Conservation (phyloP, 2,329 filamentous ascomycete genomes). For the Arachnomyces sp. region DNA sequence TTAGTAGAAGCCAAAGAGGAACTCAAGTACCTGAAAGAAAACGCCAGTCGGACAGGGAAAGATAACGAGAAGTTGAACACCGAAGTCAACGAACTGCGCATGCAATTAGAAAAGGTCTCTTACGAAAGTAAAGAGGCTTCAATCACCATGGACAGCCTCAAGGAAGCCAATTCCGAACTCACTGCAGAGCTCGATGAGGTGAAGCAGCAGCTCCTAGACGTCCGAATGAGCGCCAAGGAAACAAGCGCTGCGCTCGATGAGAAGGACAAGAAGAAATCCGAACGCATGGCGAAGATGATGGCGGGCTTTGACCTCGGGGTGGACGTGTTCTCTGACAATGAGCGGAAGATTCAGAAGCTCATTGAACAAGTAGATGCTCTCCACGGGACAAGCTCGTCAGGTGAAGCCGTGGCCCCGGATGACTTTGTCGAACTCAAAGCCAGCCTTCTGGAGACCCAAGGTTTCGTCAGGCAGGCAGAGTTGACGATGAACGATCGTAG, state of each 20-base stretch:
- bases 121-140: constrained; percentile 95
- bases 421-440: constrained; percentile 69
- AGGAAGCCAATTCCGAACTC: constrained; percentile 90
- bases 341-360: constrained; percentile 71
- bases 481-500: constrained; percentile 66
- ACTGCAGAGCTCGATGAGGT: constrained; percentile 87
- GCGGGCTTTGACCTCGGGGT: constrained; percentile 91
- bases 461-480: constrained; percentile 86
- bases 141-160: constrained; percentile 95
- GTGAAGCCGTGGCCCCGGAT: constrained; percentile 72
- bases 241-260: constrained; percentile 82
- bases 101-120: constrained; percentile 90
- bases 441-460: constrained; percentile 79
- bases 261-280: constrained; percentile 97
- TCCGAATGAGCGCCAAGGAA: constrained; percentile 94
- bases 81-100: constrained; percentile 86
- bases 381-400: constrained; percentile 64
- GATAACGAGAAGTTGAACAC: constrained; percentile 80
- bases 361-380: constrained; percentile 76
- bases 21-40: constrained; percentile 73
- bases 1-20: constrained; percentile 81
- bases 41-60: constrained; percentile 71
- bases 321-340: constrained; percentile 89
- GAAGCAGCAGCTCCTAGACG: constrained; percentile 90
- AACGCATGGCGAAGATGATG: constrained; percentile 99